Evolutionary conservation across 768 basidiomycete genomes (phyloP), one percentile per base, ranked within the genome.

Genomic region (Mycena amicta): DNA sequence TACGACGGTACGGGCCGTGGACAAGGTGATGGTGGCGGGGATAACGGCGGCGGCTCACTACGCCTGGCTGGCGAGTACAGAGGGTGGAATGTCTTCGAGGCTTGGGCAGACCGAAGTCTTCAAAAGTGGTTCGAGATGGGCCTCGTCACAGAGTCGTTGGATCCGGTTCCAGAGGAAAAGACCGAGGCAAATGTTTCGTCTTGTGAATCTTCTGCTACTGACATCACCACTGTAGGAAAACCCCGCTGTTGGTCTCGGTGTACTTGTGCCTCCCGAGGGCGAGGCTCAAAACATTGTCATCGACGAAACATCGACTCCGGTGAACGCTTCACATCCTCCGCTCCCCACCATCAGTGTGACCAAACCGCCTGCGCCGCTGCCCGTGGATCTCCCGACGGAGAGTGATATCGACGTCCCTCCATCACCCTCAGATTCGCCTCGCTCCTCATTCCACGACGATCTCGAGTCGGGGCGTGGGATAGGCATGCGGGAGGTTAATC

Each of bases 61-160:
- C 83, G 89, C 41, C 74, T 95, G 65, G 82, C 83, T 3, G 95
- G 93, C 28, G 88, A 93, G 68, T 97, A 97, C 68, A 83, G 84
- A 71, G 94, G 95, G 5, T 97, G 94, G 95, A 91, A 80, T 69
- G 90, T 94, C 5, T 72, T 97, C 57, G 95, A 98, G 71, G 95
- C 94, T 15, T 92, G 90, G 89, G 95, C 93, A 49, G 95, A 97
- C 74, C 81, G 82, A 64, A 94, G 93, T 73, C 79, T 94, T 49
- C 83, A 88, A 69, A 85, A 86, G 70, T 98, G 95, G 95, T 85
- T 88, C 54, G 86, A 90, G 64, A 80, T 85, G 25, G 94, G 94
- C 2, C 71, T 93, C 30, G 79, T 92, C 30, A 72, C 84, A 27
- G 84, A 85, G 39, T 75, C 73, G 28, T 61, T 78, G 23, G 55